Evolutionary conservation across 2,329 filamentous ascomycete genomes (phyloP).

Genomic region (Fusarium sp.): DNA sequence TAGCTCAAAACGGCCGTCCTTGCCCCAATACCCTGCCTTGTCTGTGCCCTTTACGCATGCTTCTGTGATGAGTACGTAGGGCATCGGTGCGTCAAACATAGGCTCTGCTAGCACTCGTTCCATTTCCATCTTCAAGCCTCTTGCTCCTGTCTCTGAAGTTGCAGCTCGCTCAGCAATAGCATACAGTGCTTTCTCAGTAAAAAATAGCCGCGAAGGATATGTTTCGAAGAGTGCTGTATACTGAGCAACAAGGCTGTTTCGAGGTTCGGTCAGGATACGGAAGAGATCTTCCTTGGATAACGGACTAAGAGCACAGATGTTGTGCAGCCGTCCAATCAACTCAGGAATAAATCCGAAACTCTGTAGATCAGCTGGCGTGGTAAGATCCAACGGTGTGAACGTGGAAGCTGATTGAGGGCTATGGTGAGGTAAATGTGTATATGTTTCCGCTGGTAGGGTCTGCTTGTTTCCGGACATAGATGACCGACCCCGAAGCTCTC

Average conservation of each 20-base stretch:
- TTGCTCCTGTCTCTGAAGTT: conserved; percentile 77
- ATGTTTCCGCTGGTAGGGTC: conserved; percentile 73
- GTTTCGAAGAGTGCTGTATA: conserved; percentile 88
- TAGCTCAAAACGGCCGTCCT: conserved; percentile 76
- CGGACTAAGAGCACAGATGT: conserved; percentile 86
- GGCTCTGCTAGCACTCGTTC: conserved; percentile 82
- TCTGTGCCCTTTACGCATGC: conserved; percentile 73
- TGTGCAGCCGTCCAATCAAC: conserved; percentile 93
- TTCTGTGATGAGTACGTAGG: conserved; percentile 80
- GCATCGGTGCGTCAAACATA: conserved; percentile 84
- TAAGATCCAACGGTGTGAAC: conserved; percentile 75
- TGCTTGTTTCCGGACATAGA: conserved; percentile 63
- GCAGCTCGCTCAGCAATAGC: conserved; percentile 79
- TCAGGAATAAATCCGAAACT: conserved; percentile 93
- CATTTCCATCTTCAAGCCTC: conserved; percentile 83
- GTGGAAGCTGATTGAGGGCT: conserved; percentile 52
- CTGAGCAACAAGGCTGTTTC: conserved; percentile 88
- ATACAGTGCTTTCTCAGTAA: conserved; percentile 84
- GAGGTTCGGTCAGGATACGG: conserved; percentile 90
- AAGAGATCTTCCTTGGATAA: conserved; percentile 77
- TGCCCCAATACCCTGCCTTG: conserved; percentile 72
- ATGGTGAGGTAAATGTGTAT: conserved; percentile 69
- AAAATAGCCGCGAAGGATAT: conserved; percentile 82
- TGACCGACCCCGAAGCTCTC: conserved; percentile 74
- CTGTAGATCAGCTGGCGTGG: conserved; percentile 81